These are phyloP conservation scores for Boletus rufocinnamomeus DNA, from an alignment of 768 basidiomycete species.

Conservation along the genomic window DNA sequence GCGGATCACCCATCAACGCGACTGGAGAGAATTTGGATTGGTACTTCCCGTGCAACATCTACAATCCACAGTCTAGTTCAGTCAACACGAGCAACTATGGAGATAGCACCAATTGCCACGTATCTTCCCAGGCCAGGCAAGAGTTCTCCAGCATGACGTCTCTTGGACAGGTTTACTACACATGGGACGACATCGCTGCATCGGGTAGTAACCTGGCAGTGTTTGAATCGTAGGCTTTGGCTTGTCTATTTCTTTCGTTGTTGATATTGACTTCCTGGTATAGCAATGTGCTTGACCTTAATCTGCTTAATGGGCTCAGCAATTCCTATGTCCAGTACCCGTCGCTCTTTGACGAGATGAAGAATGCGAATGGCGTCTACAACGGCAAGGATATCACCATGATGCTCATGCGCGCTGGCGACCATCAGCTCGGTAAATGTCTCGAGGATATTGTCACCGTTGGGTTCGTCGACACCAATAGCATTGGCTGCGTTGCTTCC, in stretches of 20 bases:
- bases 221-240: constrained; percentile 77
- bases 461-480: constrained; percentile 92
- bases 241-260: neutral
- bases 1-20: constrained; percentile 70
- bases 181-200: constrained; percentile 83
- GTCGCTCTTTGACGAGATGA: constrained; percentile 76
- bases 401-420: constrained; percentile 70
- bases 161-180: constrained; percentile 89
- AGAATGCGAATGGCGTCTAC: constrained; percentile 66
- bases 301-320: constrained; percentile 84
- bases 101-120: constrained; percentile 70
- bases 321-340: constrained; percentile 82
- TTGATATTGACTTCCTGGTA: constrained; percentile 9
- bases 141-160: constrained; percentile 51
- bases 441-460: constrained; percentile 83
- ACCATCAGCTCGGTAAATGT: constrained; percentile 72
- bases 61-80: constrained; percentile 66
- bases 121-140: constrained; percentile 50
- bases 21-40: constrained; percentile 69
- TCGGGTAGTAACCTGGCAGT: constrained; percentile 83
- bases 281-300: constrained; percentile 87
- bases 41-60: constrained; percentile 98
- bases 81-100: constrained; percentile 73
- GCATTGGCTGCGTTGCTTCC: constrained; percentile 95
- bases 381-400: constrained; percentile 88